Evolutionary conservation across 306 rosid genomes (phyloP), one percentile per base, ranked within the genome.

Genomic region (Cucumis sativus): DNA sequence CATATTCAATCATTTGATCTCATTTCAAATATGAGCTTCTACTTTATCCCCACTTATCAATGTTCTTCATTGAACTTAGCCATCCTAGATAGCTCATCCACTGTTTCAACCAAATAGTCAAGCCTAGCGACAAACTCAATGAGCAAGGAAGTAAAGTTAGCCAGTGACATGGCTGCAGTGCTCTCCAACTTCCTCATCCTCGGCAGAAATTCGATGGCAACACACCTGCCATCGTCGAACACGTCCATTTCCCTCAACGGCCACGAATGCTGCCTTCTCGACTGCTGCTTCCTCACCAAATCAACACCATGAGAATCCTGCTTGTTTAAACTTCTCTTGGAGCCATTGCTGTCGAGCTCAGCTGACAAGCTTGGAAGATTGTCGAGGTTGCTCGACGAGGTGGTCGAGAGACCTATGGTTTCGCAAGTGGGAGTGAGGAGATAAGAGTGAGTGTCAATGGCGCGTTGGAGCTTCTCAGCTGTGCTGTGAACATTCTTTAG

Each of bases 41-140:
- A 61, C 66, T 55, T 80, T 35, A 41, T 47, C 62, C n/a, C 20
- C 28, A 28, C 47, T 28, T 8, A 20, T 67, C 28, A 16, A 75
- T 60, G 40, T 57, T 30, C 63, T 60, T 56, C 28, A 40, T 81
- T 81, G 84, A 92, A 90, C 84, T 90, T 86, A 51, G 96, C 97
- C 86, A 88, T 47, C 82, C 81, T 86, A 16, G 93, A 88, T 58
- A 92, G 88, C 84, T 86, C 75, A 64, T 90, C 84, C 54, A 90
- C 96, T 47, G 85, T 91, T 52, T 87, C 89, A 70, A 88, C 85
- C 87, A 92, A 87, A 83, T 86, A 90, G 67, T 92, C 93, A 63
- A 90, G 88, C 85, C 93, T 88, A 1, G 91, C 96, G 79, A 87
- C 91, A 63, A 92, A 90, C 89, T 92, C 97, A 5, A 89, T 78